phyloP scores from a whole-genome alignment of 2,329 filamentous ascomycete genomes.

The Ophiostoma ulmi region DNA sequence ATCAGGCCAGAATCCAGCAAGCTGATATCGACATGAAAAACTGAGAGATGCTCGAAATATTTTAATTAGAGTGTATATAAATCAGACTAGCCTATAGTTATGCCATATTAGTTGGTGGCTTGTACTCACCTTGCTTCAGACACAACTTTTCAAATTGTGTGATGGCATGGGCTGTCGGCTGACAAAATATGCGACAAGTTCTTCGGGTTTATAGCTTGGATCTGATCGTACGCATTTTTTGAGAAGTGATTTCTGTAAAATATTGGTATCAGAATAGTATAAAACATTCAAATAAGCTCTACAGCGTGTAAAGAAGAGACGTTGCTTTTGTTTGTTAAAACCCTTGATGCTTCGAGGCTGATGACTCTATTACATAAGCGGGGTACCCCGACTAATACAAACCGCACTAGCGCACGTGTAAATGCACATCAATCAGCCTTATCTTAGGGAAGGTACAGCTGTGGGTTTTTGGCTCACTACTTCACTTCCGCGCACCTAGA shows the following conservation, averaged over 20 bases:
- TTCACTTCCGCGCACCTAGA: background rate
- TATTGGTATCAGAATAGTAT: background rate
- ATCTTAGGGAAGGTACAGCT: background rate
- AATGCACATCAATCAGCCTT: constrained; percentile 8
- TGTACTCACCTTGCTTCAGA: background rate
- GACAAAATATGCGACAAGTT: background rate
- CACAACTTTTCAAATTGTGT: background rate
- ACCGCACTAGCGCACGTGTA: constrained; percentile 2
- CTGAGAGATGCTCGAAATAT: background rate
- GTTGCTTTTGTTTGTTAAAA: background rate
- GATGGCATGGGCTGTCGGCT: background rate
- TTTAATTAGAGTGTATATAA: background rate
- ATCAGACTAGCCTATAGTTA: too few species aligned
- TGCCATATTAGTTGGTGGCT: background rate
- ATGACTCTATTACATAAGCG: constrained; percentile 7
- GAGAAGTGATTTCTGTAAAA: background rate
- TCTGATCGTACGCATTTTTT: background rate
- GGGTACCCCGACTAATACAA: background rate
- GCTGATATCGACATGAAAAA: background rate
- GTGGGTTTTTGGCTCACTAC: constrained; percentile 1
- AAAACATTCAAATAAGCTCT: background rate
- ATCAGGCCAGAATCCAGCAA: background rate
- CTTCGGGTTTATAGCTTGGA: background rate
- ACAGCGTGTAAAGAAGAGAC: background rate
- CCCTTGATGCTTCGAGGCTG: constrained; percentile 10